A percentile compares a stretch with the other conserved stretches of the same genome.
These are phyloP conservation scores for Coemansia sp. DNA, from an alignment of 192 early-diverging fungal species.

Conservation along the genomic window DNA sequence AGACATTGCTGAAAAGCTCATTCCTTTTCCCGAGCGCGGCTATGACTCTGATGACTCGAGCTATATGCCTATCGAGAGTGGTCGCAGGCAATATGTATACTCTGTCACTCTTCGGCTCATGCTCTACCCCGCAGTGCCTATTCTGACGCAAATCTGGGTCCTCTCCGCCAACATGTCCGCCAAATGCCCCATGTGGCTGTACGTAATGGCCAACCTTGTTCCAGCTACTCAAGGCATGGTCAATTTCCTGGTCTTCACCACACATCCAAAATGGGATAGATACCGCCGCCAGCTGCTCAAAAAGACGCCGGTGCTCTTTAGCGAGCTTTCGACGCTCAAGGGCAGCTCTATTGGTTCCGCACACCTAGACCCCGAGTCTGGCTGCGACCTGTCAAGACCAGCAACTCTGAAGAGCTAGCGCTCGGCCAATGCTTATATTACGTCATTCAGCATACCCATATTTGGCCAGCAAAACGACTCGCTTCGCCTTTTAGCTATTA, in stretches of 20 bases:
- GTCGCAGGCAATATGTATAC: conserved; percentile 8
- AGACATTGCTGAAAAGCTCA: neutral
- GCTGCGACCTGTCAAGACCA: neutral
- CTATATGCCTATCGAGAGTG: neutral
- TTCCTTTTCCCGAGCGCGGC: neutral
- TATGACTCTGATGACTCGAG: neutral
- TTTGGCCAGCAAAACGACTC: too few species aligned
- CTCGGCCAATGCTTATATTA: too few species aligned
- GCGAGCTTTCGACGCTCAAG: neutral
- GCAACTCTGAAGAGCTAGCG: neutral
- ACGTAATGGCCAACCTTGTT: conserved; percentile 46
- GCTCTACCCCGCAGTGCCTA: conserved; percentile 30
- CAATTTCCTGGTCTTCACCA: conserved; percentile 34
- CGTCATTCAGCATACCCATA: too few species aligned
- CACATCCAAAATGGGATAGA: conserved; percentile 28
- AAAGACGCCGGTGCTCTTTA: neutral
- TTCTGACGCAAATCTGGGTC: conserved; percentile 45
- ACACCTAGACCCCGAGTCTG: neutral
- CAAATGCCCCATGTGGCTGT: conserved; percentile 43
- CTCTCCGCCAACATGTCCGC: conserved; percentile 36
- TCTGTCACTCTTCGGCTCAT: conserved; percentile 19
- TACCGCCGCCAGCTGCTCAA: neutral
- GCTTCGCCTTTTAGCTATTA: too few species aligned
- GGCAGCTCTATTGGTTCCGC: neutral
- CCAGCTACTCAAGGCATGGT: conserved; percentile 46